These are phyloP conservation scores for Phaeomoniella chlamydospora DNA, from an alignment of 2,329 filamentous ascomycete species.

Conservation along the genomic window DNA sequence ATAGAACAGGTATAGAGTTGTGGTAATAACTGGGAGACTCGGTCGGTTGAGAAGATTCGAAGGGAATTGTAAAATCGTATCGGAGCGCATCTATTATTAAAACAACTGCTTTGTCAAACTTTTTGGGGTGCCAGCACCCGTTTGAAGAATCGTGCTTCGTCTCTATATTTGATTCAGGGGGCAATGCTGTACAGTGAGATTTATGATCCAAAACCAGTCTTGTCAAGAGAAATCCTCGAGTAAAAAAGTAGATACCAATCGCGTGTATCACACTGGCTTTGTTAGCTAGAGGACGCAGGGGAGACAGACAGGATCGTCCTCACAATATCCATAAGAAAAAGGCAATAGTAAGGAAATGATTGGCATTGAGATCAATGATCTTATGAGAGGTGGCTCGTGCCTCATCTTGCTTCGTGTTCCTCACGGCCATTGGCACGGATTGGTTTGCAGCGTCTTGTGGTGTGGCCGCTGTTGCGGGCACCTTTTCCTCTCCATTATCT, in stretches of 20 bases:
- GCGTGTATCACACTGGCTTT: conserved; percentile 50
- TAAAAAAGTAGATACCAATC: conserved; percentile 80
- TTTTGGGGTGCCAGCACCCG: conserved; percentile 94
- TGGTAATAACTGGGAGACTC: conserved; percentile 54
- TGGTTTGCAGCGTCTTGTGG: neutral
- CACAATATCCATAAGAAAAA: conserved; percentile 12
- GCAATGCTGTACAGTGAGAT: conserved; percentile 54
- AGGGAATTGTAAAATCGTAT: conserved; percentile 91
- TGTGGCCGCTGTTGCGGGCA: neutral
- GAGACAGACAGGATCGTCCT: conserved; percentile 1
- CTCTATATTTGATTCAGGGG: conserved; percentile 38
- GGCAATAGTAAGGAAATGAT: conserved; percentile 9
- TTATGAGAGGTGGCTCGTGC: conserved; percentile 2
- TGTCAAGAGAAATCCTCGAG: conserved; percentile 84
- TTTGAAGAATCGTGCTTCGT: conserved; percentile 28
- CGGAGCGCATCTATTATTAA: conserved; percentile 85
- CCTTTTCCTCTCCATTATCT: neutral
- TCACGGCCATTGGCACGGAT: neutral
- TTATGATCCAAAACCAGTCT: conserved; percentile 65
- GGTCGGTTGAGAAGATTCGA: conserved; percentile 28
- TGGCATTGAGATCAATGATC: conserved; percentile 11
- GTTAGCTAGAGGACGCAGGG: conserved; percentile 3
- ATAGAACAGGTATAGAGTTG: conserved; percentile 61
- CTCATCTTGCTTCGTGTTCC: neutral
- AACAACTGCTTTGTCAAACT: conserved; percentile 81